Conservation (phyloP, 257 asterid genomes). For the Nicotiana noctiflora region DNA sequence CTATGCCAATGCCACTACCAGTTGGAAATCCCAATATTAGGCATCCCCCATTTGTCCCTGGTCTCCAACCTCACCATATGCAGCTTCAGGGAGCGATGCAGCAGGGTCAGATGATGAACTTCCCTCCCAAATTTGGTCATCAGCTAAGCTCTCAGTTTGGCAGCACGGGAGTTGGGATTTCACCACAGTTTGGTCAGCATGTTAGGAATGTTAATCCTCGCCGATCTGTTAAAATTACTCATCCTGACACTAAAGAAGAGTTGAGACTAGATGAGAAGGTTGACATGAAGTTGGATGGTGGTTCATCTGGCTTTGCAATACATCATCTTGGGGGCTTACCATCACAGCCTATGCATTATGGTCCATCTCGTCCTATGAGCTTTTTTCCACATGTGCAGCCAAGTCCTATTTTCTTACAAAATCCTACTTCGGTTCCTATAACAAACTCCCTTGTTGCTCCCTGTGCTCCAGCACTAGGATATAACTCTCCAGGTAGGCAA, state of each 20-base stretch:
- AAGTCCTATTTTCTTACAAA: constrained; percentile 5
- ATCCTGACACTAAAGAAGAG: constrained; percentile 30
- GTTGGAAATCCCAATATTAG: constrained; percentile 5
- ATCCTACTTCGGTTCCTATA: constrained; percentile 9
- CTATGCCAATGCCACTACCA: constrained; percentile 15
- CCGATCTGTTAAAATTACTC: constrained; percentile 28
- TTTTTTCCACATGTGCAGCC: constrained; percentile 12
- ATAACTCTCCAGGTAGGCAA: constrained; percentile 21
- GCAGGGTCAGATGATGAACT: constrained; percentile 16
- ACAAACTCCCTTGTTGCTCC: background rate
- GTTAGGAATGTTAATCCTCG: constrained; percentile 6
- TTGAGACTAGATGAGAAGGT: constrained; percentile 19
- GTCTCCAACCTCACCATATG: constrained; percentile 17
- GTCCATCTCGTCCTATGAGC: constrained; percentile 8
- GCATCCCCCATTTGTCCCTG: constrained; percentile 9
- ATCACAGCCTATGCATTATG: constrained; percentile 14
- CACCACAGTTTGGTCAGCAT: constrained; percentile 10
- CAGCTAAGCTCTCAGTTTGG: constrained; percentile 17
- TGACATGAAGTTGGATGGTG: constrained; percentile 10
- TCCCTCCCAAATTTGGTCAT: constrained; percentile 7
- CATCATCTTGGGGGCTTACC: constrained; percentile 14
- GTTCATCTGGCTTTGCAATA: constrained; percentile 8
- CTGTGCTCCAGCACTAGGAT: background rate
- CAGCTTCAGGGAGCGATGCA: constrained; percentile 15
- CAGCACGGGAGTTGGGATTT: constrained; percentile 10